phyloP scores from a whole-genome alignment of 768 basidiomycete genomes.

The Macrocybe gigantea region DNA sequence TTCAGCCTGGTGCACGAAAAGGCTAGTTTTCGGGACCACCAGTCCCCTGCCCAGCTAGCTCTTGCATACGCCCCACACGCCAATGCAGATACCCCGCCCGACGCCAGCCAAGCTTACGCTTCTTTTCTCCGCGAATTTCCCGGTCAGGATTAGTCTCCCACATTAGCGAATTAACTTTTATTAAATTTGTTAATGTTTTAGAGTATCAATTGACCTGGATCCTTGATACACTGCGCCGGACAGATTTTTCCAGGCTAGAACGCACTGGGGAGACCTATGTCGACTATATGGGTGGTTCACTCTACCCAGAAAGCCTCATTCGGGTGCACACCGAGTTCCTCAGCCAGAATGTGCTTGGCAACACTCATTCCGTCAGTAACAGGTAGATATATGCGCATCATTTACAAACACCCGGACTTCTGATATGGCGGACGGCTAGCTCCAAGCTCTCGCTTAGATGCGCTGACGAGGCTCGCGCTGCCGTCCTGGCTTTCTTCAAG shows the following conservation, averaged over 20 bases:
- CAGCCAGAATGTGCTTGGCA: conserved; percentile 61
- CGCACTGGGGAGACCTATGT: conserved; percentile 69
- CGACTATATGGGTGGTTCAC: conserved; percentile 81
- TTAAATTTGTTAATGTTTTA: conserved; percentile 9
- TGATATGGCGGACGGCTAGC: conserved; percentile 29
- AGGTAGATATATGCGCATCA: conserved; percentile 47
- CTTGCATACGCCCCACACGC: conserved; percentile 20
- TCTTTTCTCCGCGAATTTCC: conserved; percentile 42
- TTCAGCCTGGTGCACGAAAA: conserved; percentile 27
- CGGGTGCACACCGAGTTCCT: conserved; percentile 67
- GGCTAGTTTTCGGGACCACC: conserved; percentile 14
- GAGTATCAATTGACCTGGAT: conserved; percentile 70
- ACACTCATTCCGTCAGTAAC: conserved; percentile 80
- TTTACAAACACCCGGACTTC: neutral
- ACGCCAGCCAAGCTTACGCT: conserved; percentile 31
- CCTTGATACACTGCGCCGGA: conserved; percentile 59
- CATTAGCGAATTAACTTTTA: conserved; percentile 1
- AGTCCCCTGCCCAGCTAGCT: conserved; percentile 11
- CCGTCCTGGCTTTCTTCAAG: conserved; percentile 72
- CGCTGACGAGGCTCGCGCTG: conserved; percentile 62
- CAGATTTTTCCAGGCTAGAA: conserved; percentile 56
- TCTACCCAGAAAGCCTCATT: conserved; percentile 77
- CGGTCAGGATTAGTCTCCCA: conserved; percentile 15
- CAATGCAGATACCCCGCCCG: conserved; percentile 25
- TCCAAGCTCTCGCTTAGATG: conserved; percentile 64